These are phyloP conservation scores for Teratosphaeria gauchensis DNA, from an alignment of 2,329 filamentous ascomycete genomes.

Conservation along the genomic window DNA sequence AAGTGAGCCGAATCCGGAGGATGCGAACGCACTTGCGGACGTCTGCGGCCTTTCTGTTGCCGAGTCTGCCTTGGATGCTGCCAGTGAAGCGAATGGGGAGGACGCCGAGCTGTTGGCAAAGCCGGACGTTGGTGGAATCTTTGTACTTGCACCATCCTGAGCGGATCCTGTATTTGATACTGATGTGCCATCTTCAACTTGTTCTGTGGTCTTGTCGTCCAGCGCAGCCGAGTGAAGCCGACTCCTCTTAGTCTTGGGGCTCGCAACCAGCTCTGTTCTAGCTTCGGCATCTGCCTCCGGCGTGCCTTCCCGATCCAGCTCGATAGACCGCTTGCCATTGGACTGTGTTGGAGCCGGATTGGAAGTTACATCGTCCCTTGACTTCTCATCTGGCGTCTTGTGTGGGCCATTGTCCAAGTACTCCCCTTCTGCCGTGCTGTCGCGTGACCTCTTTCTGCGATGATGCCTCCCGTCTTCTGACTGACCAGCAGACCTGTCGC, in stretches of 20 bases:
- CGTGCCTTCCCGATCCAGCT: slow-evolving; percentile 12
- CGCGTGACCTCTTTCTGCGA: slow-evolving; percentile 38
- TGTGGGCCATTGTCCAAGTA: slow-evolving; percentile 23
- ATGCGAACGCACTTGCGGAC: slow-evolving; percentile 42
- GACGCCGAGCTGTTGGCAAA: slow-evolving; percentile 37
- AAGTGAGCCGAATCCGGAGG: slow-evolving; percentile 37
- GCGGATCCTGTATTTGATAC: slow-evolving; percentile 7
- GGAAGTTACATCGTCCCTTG: slow-evolving; percentile 17
- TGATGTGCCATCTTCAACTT: slow-evolving; percentile 1
- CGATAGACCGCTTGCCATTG: not conserved
- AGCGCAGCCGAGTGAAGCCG: slow-evolving; percentile 26
- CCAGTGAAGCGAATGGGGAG: slow-evolving; percentile 40
- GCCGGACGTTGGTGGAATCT: slow-evolving; percentile 24
- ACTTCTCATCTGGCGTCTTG: slow-evolving; percentile 24
- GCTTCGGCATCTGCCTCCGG: slow-evolving; percentile 12
- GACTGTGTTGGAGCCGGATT: slow-evolving; percentile 5
- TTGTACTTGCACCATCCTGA: slow-evolving; percentile 16
- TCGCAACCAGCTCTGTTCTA: slow-evolving; percentile 22
- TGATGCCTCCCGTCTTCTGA: slow-evolving; percentile 31
- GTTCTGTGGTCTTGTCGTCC: slow-evolving; percentile 7
- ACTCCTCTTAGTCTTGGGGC: slow-evolving; percentile 42
- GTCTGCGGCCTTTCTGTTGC: slow-evolving; percentile 26
- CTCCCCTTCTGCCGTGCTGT: slow-evolving; percentile 29
- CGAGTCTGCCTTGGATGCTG: slow-evolving; percentile 25
- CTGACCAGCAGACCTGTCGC: slow-evolving; percentile 23